Percentiles rank a stretch among this genome's conserved stretches.
Evolutionary conservation across 441 rosid genomes (phyloP).

Genomic region (Gossypium armourianum): DNA sequence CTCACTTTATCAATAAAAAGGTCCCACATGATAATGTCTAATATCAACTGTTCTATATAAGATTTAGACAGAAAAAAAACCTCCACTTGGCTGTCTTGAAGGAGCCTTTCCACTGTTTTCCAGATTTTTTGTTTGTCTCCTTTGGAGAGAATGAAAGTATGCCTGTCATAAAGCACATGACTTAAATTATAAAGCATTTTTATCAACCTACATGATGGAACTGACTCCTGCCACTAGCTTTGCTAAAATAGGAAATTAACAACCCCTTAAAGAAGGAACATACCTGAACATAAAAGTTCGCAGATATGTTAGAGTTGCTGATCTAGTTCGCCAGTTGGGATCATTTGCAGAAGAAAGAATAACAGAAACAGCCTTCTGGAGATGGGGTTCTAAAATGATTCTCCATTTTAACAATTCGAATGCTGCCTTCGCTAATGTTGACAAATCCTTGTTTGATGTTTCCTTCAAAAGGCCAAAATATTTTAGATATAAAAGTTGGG

Average conservation of each 20-base stretch:
- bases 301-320: conserved; percentile 80
- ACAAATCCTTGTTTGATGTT: conserved; percentile 90
- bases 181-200: conserved; percentile 11
- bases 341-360: conserved; percentile 67
- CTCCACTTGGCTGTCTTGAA: conserved; percentile 93
- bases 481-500: conserved; percentile 16
- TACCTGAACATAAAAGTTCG: conserved; percentile 96
- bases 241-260: conserved; percentile 6
- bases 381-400: conserved; percentile 65
- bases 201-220: background rate
- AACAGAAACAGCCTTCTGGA: conserved; percentile 57
- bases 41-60: background rate
- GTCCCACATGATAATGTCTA: background rate
- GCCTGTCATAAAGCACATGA: conserved; percentile 39
- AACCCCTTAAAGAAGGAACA: conserved; percentile 11
- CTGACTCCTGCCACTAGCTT: conserved; percentile 8
- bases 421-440: conserved; percentile 86
- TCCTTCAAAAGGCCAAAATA: conserved; percentile 43
- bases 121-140: conserved; percentile 67
- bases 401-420: conserved; percentile 93
- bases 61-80: conserved; percentile 31
- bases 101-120: conserved; percentile 69
- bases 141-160: conserved; percentile 67
- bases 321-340: conserved; percentile 92
- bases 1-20: background rate